Evolutionary conservation across 441 rosid genomes (phyloP), one percentile per base, ranked within the genome.

Genomic region (Populus tomentosa): DNA sequence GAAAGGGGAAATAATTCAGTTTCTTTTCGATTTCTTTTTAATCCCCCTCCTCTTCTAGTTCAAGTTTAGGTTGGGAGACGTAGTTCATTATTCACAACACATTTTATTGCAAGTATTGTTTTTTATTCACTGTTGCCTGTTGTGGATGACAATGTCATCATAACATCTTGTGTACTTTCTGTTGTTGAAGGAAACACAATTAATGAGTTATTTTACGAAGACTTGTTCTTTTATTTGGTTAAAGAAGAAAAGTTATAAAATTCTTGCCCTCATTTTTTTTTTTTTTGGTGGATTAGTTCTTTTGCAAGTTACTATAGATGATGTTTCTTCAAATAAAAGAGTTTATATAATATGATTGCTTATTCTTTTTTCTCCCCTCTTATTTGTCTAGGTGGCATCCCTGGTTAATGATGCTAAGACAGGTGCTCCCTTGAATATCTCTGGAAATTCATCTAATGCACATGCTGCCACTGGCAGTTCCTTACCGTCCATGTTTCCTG

Each of bases 401-500:
- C 85, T 94, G 86, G 81, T 94, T 82, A 87, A 87, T 81, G 98
- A 94, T 86, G 97, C 92, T 16, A 90, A 91, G 80, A 75, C 92
- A 26, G 97, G 98, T 74, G 78, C 75, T 78, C 89, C 98, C 76
- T 81, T 94, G 80, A 93, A 88, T 85, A 90, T 81, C 21, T 42
- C 89, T 73, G 93, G 91, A 53, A 92, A 67, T 74, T 80, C 89
- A 59, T 88, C 94, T 70, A 83, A 84, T 83, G 79, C 92, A 59
- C 87, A 67, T 85, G 67, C 89, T 83, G 81, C 86, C 65, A 30
- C 87, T 5, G 82, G 78, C 79, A 90, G 80, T 85, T 46, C 94
- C 56, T 74, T 97, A 74, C 98, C 99, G 23, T 97, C 98, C 61
- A 89, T 97, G 92, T 97, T 97, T 88, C 94, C 95, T 79, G 93